Evolutionary conservation across 1,284 basidiomycete species (phyloP).

Genomic region (Marasmius sp.): DNA sequence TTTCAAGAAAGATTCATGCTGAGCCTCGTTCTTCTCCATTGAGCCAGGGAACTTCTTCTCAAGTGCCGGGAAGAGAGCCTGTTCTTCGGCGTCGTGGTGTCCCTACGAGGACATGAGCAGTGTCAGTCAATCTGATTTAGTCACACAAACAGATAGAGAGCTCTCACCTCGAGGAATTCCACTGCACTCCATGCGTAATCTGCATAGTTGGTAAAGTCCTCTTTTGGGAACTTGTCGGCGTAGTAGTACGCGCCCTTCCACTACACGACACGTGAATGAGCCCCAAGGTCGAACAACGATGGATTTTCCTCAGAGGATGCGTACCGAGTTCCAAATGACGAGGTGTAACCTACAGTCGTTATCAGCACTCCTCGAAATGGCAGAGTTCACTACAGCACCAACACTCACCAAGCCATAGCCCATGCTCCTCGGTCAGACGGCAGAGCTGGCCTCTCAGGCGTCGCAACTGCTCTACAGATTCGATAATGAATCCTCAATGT

Average conservation of each 20-base stretch:
- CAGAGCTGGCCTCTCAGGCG: slow-evolving; percentile 9
- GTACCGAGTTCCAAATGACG: slow-evolving; percentile 18
- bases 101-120: slow-evolving; percentile 4
- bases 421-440: slow-evolving; percentile 13
- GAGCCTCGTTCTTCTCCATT: slow-evolving; percentile 18
- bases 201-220: slow-evolving; percentile 15
- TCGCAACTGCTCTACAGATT: slow-evolving; percentile 9
- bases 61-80: slow-evolving; percentile 13
- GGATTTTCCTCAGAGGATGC: not conserved
- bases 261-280: slow-evolving; percentile 4
- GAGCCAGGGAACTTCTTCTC: slow-evolving; percentile 15
- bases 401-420: slow-evolving; percentile 19
- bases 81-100: slow-evolving; percentile 19
- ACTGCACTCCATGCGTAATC: slow-evolving; percentile 15
- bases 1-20: slow-evolving; percentile 17
- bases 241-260: slow-evolving; percentile 20
- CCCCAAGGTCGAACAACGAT: not conserved
- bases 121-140: not conserved
- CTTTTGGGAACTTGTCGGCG: slow-evolving; percentile 16
- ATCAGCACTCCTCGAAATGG: not conserved
- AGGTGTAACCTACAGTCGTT: slow-evolving; percentile 15
- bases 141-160: not conserved
- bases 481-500: not conserved
- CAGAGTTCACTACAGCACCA: not conserved
- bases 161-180: slow-evolving; percentile 13